Base-by-base conservation (phyloP, 2,329 filamentous ascomycete species). In the Scedosporium apiospermum region DNA sequence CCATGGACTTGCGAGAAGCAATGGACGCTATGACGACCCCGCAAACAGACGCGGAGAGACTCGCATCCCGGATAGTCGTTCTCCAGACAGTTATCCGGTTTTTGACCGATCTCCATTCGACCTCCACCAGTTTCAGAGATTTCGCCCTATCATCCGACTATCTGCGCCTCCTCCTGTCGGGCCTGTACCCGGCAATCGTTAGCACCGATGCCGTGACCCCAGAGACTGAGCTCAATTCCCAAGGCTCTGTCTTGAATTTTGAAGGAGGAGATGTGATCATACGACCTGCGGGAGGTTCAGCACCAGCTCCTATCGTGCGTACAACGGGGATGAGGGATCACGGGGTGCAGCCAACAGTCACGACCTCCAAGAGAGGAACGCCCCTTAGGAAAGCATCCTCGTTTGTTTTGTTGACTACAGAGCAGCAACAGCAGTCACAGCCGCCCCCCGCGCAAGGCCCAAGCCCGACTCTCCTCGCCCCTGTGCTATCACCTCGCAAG, bases 171-270 rank as follows among this genome's bases (percentile, higher is more conserved):
- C 77, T 99, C 3, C 80, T 97, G 0, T 84, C 86, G 42, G 88
- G 91, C 12, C 78, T 98, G 2, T 99, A 95, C 71, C 93, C 95
- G 1, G 85, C 95, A 18, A 83, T 97, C 59, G 92, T 96, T 27
- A 93, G 91, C 67, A 88, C 90, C 12, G 91, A 97, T 73, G 82
- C 87, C 23, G 88, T 97, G 46, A 88, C 85, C 62, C 87, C 95
- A 0, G 90, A 95, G 68, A 90, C 87, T 0, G 95, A 99, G 72
- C 77, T 98, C n/a, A 87, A 91, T 68, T 93, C 91, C 16, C 84
- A 89, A 68, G 88, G 93, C 67, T 90, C 90, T 10, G 84, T 86
- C 1, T 81, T 96, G 63, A 93, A 86, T 0, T 96, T 96, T 67
- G 91, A 95, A 67, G 91, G 91, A 1, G 87, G 88, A 55, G 91